Evolutionary conservation across 495 filamentous ascomycete species (phyloP).

Genomic region (Chlorociboria aeruginascens): DNA sequence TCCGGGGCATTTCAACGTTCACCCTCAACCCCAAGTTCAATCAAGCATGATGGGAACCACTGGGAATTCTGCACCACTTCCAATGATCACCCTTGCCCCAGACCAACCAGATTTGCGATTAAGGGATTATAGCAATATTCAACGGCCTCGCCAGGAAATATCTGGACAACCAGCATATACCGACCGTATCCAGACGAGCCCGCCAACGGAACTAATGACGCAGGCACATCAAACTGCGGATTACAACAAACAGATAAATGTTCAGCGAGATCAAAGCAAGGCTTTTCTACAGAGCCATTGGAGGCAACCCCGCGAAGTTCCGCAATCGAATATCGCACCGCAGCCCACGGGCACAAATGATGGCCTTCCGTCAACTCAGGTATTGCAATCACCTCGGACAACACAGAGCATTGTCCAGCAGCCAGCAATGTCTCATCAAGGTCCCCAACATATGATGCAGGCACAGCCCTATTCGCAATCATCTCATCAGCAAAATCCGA

Average conservation of each 20-base stretch:
- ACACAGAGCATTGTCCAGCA: constrained; percentile 17
- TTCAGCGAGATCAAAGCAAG: constrained; percentile 59
- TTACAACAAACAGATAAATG: constrained; percentile 71
- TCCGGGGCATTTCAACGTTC: constrained; percentile 42
- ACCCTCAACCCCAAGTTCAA: constrained; percentile 54
- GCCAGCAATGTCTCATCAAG: constrained; percentile 15
- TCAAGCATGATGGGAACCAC: constrained; percentile 55
- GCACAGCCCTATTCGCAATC: constrained; percentile 19
- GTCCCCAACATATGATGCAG: constrained; percentile 16
- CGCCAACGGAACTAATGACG: constrained; percentile 72
- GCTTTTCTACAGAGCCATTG: constrained; percentile 70
- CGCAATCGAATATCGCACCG: constrained; percentile 23
- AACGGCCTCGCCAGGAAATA: constrained; percentile 81
- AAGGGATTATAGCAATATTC: constrained; percentile 71
- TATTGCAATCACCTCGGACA: constrained; percentile 19
- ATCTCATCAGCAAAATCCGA: constrained; percentile 17
- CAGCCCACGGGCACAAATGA: constrained; percentile 36
- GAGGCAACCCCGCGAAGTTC: constrained; percentile 63
- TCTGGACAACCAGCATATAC: constrained; percentile 71
- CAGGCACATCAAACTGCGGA: constrained; percentile 84
- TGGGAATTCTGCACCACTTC: constrained; percentile 55
- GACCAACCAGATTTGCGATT: constrained; percentile 65
- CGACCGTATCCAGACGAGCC: constrained; percentile 69
- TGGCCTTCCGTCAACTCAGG: constrained; percentile 26
- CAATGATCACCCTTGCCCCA: constrained; percentile 74